A percentile compares a stretch with the other conserved stretches of the same genome.
phyloP scores from a whole-genome alignment of 345 rosid genomes.

The Populus alba region DNA sequence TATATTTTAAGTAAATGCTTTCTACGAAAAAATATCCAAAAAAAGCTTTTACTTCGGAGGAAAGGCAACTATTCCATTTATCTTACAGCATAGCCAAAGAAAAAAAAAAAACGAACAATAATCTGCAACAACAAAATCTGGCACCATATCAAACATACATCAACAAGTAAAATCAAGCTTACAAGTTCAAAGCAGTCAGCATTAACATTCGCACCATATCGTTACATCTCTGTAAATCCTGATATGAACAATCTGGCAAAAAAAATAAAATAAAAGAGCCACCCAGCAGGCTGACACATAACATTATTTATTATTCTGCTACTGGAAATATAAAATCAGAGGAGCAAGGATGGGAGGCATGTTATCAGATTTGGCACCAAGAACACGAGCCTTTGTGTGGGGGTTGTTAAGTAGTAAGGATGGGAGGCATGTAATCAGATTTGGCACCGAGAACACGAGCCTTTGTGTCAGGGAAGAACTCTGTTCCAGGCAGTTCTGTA shows the following conservation, averaged over 20 bases:
- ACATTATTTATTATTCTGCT: slow-evolving; percentile 18
- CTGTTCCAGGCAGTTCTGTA: slow-evolving; percentile 62
- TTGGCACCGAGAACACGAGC: slow-evolving; percentile 80
- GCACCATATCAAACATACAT: neutral
- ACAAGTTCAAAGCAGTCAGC: slow-evolving; percentile 2
- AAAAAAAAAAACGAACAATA: neutral
- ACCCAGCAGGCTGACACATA: neutral
- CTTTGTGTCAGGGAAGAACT: slow-evolving; percentile 88
- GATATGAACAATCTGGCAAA: slow-evolving; percentile 13
- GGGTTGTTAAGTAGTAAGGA: slow-evolving; percentile 81
- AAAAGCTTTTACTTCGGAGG: too few relatives aligned
- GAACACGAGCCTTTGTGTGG: slow-evolving; percentile 81
- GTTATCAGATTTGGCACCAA: slow-evolving; percentile 81
- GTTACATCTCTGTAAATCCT: slow-evolving; percentile 12
- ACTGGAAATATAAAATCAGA: slow-evolving; percentile 1
- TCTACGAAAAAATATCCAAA: too few relatives aligned
- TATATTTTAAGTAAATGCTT: too few relatives aligned
- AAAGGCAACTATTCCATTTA: too few relatives aligned
- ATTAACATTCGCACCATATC: slow-evolving; percentile 14
- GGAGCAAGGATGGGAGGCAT: slow-evolving; percentile 69
- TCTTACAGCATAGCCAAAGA: too few relatives aligned
- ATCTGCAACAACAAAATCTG: neutral
- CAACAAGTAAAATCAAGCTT: neutral
- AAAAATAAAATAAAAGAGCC: neutral
- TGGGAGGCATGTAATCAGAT: slow-evolving; percentile 93